Conservation (phyloP, 2,329 filamentous ascomycete species). For the Periconia macrospinosa region DNA sequence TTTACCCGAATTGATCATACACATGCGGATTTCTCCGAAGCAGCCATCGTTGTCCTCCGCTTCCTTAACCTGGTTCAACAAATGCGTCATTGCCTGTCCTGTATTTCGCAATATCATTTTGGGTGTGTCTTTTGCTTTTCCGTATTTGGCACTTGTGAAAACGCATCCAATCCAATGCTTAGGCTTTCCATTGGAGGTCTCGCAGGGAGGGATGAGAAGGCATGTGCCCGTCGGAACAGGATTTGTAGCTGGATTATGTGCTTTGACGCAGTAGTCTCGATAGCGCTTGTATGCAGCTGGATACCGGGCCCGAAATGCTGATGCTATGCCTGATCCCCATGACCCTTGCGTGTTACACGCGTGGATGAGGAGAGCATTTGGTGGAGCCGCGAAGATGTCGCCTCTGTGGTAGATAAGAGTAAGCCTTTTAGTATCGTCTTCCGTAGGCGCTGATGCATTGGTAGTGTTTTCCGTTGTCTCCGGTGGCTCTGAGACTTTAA, state of each 20-base stretch:
- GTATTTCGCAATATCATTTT: slow-evolving; percentile 55
- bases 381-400: slow-evolving; percentile 57
- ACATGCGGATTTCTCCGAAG: slow-evolving; percentile 49
- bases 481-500: background rate
- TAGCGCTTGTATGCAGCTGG: slow-evolving; percentile 55
- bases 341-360: slow-evolving; percentile 61
- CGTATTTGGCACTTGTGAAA: slow-evolving; percentile 58
- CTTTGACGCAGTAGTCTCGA: slow-evolving; percentile 48
- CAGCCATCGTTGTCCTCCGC: slow-evolving; percentile 21
- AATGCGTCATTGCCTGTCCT: slow-evolving; percentile 49
- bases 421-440: background rate
- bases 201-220: slow-evolving; percentile 56
- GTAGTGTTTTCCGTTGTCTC: background rate
- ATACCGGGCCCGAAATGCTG: slow-evolving; percentile 53
- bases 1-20: slow-evolving; percentile 60
- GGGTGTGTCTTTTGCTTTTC: slow-evolving; percentile 46
- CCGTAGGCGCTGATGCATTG: background rate
- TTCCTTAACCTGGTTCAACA: slow-evolving; percentile 48
- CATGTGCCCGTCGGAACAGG: slow-evolving; percentile 49
- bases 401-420: slow-evolving; percentile 38
- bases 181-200: slow-evolving; percentile 32
- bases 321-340: slow-evolving; percentile 64
- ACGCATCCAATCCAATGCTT: slow-evolving; percentile 61
- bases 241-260: slow-evolving; percentile 20
- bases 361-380: slow-evolving; percentile 57